These are phyloP conservation scores for Phytophthora cryptogea DNA, from an alignment of 352 stramenopile species.

Conservation along the genomic window DNA sequence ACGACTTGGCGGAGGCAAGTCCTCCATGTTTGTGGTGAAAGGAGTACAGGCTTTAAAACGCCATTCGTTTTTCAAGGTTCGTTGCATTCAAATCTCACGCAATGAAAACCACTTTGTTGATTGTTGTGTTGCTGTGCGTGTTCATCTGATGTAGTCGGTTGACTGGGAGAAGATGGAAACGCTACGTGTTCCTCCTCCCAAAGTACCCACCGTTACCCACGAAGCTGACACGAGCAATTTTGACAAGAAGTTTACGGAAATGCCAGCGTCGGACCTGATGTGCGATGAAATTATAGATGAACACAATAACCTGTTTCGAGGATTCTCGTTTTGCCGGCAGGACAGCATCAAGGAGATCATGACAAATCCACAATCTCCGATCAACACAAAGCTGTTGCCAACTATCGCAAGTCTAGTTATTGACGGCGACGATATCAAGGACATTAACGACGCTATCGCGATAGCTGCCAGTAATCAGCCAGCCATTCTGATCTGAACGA, in stretches of 20 bases:
- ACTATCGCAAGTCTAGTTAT: constrained; percentile 46
- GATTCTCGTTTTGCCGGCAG: constrained; percentile 74
- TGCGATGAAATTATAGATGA: constrained; percentile 63
- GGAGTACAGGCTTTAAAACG: constrained; percentile 95
- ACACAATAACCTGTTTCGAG: constrained; percentile 61
- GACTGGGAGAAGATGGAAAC: constrained; percentile 94
- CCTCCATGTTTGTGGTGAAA: constrained; percentile 98
- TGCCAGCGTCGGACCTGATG: constrained; percentile 63
- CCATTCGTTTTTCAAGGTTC: constrained; percentile 93
- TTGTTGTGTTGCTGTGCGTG: neutral
- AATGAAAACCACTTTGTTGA: neutral
- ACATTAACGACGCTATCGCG: constrained; percentile 43
- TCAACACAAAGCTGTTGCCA: constrained; percentile 34
- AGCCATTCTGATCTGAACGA: constrained; percentile 21
- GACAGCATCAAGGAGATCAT: constrained; percentile 45
- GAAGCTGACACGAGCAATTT: constrained; percentile 95
- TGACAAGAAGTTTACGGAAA: constrained; percentile 90
- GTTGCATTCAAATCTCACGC: neutral
- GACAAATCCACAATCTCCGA: constrained; percentile 31
- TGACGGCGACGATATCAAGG: constrained; percentile 38
- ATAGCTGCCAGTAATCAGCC: constrained; percentile 35
- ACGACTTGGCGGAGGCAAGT: constrained; percentile 92
- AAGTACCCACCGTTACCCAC: constrained; percentile 86
- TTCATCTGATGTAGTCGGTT: constrained; percentile 48
- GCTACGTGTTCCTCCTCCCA: constrained; percentile 89